Base-by-base conservation (phyloP, 2,329 filamentous ascomycete species). In the Geosmithia putterillii region DNA sequence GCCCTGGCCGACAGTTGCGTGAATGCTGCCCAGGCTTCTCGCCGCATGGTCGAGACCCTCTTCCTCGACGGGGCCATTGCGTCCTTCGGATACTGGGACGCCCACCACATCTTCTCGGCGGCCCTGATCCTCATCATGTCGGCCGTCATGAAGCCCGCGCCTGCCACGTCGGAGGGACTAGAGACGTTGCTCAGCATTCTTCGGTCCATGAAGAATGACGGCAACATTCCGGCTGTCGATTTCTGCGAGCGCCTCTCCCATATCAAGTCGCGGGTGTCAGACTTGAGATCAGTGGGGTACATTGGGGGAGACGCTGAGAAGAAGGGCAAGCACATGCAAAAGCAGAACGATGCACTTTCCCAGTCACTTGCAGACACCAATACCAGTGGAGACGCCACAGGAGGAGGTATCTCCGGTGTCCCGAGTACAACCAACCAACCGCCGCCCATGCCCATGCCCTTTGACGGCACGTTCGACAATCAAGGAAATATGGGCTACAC, bases 71-170 rank as follows among this genome's bases (percentile, higher is more conserved):
- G 45, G 0, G 44, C 44, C 0, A 50, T 56, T 1, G 57, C 57
- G 3, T 59, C 55, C 0, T 58, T 55, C 37, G 57, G 57, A 1
- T 59, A 58, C 21, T 59, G 55, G 56, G 57, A 59, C 17, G 57
- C 57, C 1, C 57, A 59, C 32, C 57, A 59, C 22, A 49, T 59
- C 32, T 59, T 59, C 41, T 57, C 57, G 1, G 54, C 57, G 0
- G 48, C 57, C 1, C 54, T 59, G 34, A 48, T 59, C 0, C 50
- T 59, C 0, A 51, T 58, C 42, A 57, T 59, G 44, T 59, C 57
- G 9, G 57, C 57, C 0, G 52, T 59, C 0, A 57, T 57, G 47
- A 56, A 57, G 10, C 56, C 57, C 0, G 51, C 50, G 0, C 48
- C 51, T 0, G 46, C 50, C 3, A 54, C 50, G 4, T 56, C 56